phyloP scores from a whole-genome alignment of 441 rosid species.

The Codiaeum variegatum region DNA sequence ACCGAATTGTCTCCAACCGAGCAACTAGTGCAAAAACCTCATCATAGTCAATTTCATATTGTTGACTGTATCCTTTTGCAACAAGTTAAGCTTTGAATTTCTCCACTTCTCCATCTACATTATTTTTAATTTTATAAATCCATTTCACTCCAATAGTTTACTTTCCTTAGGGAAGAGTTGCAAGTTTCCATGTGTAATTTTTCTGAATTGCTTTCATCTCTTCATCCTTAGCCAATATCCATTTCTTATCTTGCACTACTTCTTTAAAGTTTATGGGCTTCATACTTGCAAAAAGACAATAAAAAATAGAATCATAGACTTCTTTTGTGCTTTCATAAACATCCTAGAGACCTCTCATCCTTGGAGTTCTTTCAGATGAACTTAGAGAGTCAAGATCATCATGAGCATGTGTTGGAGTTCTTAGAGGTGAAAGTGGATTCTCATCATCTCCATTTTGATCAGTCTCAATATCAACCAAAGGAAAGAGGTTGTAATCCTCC shows the following conservation, averaged over 20 bases:
- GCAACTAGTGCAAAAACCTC: not conserved
- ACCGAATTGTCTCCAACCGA: not conserved
- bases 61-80: not conserved
- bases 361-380: not conserved
- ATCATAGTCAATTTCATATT: not conserved
- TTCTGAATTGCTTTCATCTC: slow-evolving; percentile 11
- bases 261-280: slow-evolving; percentile 1
- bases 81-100: not conserved
- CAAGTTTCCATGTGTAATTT: slow-evolving; percentile 12
- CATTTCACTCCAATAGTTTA: slow-evolving; percentile 9
- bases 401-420: not conserved
- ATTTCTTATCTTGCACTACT: not conserved
- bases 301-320: not conserved
- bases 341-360: not conserved
- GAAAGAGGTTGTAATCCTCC: not conserved
- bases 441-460: not conserved
- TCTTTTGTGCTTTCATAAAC: slow-evolving; percentile 1
- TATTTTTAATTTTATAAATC: slow-evolving; percentile 8
- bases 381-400: not conserved
- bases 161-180: not conserved
- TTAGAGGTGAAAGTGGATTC: not conserved
- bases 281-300: not conserved
- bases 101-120: slow-evolving; percentile 4
- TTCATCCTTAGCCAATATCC: slow-evolving; percentile 9
- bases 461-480: not conserved